Evolutionary conservation across 345 rosid genomes (phyloP), one percentile per base, ranked within the genome.

Genomic region (Salix arbutifolia): DNA sequence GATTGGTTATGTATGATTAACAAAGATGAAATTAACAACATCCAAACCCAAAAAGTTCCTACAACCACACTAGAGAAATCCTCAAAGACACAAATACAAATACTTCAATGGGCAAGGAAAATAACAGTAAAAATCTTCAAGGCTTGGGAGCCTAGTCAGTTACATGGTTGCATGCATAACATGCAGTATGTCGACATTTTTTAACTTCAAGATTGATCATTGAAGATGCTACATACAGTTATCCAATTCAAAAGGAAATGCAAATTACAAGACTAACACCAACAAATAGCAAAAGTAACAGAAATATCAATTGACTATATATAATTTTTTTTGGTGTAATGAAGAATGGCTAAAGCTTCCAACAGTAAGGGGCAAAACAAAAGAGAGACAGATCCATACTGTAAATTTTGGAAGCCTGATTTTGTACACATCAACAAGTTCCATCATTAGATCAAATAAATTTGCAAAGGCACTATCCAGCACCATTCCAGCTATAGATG

Each of bases 381-480:
- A 4, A 12, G 68, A 13, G 50, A 69, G 65, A 28, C 53, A 30
- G 70, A 74, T 37, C 60, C 75, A 31, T 74, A 82, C 84, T 8
- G 81, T 82, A 71, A 82, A 82, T 65, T 82, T 82, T 65, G 84
- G 84, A 40, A 82, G 81, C 81, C 84, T 75, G 61, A 82, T 82
- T 82, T 82, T 82, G 76, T 74, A 82, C 35, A 82, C 84, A 66
- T 82, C 84, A 26, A 82, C 84, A 42, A 82, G 84, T 78, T 82
- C 84, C 84, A 82, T 78, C 81, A 82, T 82, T 56, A 82, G 66
- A 71, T 82, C 81, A 74, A 82, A 82, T 52, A 82, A 82, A 74
- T 78, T 82, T 50, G 84, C 78, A 68, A 82, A 82, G 81, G 84
- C 84, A 56, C 84, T 82, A 60, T 82, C 84, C 84, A 82, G 67